These are phyloP conservation scores for Leccinum barrowsii DNA, from an alignment of 768 basidiomycete genomes.

Conservation along the genomic window DNA sequence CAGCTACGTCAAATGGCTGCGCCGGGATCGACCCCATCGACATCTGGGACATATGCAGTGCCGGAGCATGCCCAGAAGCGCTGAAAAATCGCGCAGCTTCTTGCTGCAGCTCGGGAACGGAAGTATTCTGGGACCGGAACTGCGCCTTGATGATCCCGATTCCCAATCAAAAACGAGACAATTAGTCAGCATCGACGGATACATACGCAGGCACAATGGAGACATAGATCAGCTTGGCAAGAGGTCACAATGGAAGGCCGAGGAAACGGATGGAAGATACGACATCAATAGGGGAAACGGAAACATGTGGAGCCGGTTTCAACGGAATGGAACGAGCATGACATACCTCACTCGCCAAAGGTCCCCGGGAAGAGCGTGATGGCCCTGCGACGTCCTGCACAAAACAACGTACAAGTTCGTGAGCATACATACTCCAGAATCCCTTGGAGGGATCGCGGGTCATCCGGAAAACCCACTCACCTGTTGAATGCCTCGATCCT, in stretches of 20 bases:
- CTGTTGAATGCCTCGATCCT: constrained; percentile 77
- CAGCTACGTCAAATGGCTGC: constrained; percentile 55
- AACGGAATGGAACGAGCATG: background rate
- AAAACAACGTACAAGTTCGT: constrained; percentile 1
- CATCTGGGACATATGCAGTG: constrained; percentile 22
- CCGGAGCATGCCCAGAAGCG: constrained; percentile 20
- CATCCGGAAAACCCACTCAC: constrained; percentile 36
- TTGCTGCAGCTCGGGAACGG: constrained; percentile 44
- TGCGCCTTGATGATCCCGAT: constrained; percentile 34
- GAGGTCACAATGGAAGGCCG: background rate
- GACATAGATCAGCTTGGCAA: background rate
- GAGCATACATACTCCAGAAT: background rate
- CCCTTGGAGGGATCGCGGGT: background rate
- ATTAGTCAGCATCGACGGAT: background rate
- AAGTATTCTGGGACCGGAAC: constrained; percentile 55
- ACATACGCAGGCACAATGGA: background rate
- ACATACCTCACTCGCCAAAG: constrained; percentile 58
- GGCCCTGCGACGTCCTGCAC: constrained; percentile 67
- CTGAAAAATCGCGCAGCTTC: constrained; percentile 74
- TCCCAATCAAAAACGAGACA: background rate
- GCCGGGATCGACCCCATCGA: constrained; percentile 27
- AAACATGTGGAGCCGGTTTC: constrained; percentile 7
- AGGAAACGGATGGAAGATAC: background rate
- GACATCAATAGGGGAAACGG: constrained; percentile 4
- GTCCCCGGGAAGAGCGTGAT: constrained; percentile 32